phyloP scores from a whole-genome alignment of 2,329 filamentous ascomycete genomes.

The Botrytis byssoidea region DNA sequence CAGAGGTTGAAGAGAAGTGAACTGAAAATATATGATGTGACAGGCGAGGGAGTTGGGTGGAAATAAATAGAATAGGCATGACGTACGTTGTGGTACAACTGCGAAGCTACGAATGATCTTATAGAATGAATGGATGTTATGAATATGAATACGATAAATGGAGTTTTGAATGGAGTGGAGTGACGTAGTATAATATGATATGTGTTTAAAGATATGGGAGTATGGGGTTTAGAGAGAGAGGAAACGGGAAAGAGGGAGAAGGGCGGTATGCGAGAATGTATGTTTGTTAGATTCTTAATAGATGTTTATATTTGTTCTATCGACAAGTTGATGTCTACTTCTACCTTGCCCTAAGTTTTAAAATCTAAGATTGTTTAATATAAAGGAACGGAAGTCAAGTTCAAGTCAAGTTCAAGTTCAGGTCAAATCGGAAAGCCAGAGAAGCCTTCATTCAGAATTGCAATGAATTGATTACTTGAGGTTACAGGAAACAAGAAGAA shows the following conservation, averaged over 20 bases:
- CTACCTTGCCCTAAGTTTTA: too few species aligned
- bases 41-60: constrained; percentile 1
- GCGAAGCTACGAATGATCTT: constrained; percentile 11
- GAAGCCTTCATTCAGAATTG: too few species aligned
- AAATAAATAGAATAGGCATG: constrained; percentile 15
- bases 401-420: too few species aligned
- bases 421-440: too few species aligned
- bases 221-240: not conserved
- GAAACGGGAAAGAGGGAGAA: not conserved
- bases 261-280: not conserved
- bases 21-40: not conserved
- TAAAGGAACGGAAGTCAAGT: too few species aligned
- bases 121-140: constrained; percentile 17
- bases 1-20: constrained; percentile 34
- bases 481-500: too few species aligned
- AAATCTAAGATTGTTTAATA: too few species aligned
- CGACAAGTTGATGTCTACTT: not conserved
- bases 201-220: not conserved
- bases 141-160: constrained; percentile 1
- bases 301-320: not conserved
- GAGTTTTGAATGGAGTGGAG: not conserved
- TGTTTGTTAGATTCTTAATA: not conserved
- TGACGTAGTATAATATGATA: not conserved
- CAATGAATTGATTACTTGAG: too few species aligned
- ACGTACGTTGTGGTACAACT: constrained; percentile 6